Conservation (phyloP, 2,329 filamentous ascomycete species). For the Curvularia eragrostidis region DNA sequence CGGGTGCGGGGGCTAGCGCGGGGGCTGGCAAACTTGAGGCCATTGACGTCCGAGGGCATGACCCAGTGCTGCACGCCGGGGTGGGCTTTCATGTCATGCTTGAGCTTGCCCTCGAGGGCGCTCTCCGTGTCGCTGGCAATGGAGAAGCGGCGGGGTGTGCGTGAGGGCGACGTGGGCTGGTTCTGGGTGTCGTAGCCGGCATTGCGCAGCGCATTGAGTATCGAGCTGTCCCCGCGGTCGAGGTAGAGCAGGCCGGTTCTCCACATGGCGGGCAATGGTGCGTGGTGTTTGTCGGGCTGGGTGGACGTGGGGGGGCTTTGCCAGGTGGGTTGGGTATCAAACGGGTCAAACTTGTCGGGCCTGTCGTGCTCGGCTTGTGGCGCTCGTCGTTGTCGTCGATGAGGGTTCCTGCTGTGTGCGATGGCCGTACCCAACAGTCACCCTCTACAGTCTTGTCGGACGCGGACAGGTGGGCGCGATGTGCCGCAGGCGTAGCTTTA, state of each 20-base stretch:
- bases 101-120: constrained; percentile 18
- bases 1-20: constrained; percentile 16
- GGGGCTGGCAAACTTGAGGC: constrained; percentile 26
- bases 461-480: constrained; percentile 22
- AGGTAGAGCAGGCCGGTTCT: constrained; percentile 32
- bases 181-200: constrained; percentile 29
- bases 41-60: constrained; percentile 16
- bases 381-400: constrained; percentile 24
- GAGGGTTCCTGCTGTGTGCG: constrained; percentile 23
- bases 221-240: constrained; percentile 33
- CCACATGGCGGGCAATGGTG: constrained; percentile 24
- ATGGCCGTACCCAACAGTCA: constrained; percentile 22
- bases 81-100: constrained; percentile 15
- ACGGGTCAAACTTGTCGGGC: background rate
- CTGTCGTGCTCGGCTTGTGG: background rate
- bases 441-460: constrained; percentile 22
- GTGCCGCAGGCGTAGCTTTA: constrained; percentile 22
- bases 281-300: background rate
- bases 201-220: constrained; percentile 28
- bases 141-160: constrained; percentile 25
- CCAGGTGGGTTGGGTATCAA: background rate
- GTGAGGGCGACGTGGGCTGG: constrained; percentile 21
- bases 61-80: constrained; percentile 23
- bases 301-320: background rate
- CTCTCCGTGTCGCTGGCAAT: constrained; percentile 25